Evolutionary conservation across 306 rosid genomes (phyloP).

Genomic region (Lathyrus oleraceus): DNA sequence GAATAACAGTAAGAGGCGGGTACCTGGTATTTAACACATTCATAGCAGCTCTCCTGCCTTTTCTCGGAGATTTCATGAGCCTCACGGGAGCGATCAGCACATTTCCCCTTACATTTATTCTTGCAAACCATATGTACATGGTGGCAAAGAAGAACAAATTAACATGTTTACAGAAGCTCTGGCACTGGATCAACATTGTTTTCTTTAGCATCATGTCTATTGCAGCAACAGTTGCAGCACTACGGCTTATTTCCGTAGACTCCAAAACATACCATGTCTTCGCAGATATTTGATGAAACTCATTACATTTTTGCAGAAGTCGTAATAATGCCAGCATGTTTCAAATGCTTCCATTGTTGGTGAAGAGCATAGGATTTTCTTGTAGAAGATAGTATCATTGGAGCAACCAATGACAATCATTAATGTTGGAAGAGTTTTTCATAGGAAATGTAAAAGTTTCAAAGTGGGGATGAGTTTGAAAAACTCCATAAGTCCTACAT

Average conservation of each 20-base stretch:
- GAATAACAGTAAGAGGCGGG: conserved; percentile 73
- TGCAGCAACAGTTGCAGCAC: conserved; percentile 73
- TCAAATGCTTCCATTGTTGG: conserved; percentile 6
- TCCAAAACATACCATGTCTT: conserved; percentile 77
- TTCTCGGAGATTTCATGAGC: conserved; percentile 98
- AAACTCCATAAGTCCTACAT: too few species aligned
- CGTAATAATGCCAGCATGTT: neutral
- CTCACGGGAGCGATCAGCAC: conserved; percentile 95
- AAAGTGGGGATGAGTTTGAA: neutral
- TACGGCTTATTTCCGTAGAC: conserved; percentile 76
- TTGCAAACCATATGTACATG: conserved; percentile 90
- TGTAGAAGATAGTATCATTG: neutral
- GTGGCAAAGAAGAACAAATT: conserved; percentile 70
- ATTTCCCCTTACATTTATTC: conserved; percentile 90
- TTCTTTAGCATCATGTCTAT: conserved; percentile 64
- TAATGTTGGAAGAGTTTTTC: too few species aligned
- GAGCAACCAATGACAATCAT: too few species aligned
- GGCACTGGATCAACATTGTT: conserved; percentile 85
- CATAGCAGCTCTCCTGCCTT: conserved; percentile 77
- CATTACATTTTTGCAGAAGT: conserved; percentile 7
- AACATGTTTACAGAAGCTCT: conserved; percentile 44
- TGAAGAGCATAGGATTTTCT: neutral
- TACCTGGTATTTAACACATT: conserved; percentile 70
- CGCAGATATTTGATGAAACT: conserved; percentile 66
- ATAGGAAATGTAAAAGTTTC: too few species aligned